phyloP scores from a whole-genome alignment of 305 asterid genomes.

The Fraxinus baroniana region DNA sequence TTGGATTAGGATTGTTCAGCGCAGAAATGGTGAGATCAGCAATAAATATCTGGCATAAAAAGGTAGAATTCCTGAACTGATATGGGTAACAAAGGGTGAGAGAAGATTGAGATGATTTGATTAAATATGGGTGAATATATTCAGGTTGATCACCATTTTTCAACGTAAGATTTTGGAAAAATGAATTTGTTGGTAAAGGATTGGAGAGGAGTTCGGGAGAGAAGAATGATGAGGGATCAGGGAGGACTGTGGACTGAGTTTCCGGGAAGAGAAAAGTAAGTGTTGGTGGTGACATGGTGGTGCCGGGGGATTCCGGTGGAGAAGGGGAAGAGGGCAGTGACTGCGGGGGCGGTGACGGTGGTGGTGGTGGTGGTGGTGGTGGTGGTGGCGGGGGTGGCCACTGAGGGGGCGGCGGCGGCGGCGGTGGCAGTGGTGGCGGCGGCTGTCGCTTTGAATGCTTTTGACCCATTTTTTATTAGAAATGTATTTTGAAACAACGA shows the following conservation, averaged over 20 bases:
- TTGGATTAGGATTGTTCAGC: conserved; percentile 42
- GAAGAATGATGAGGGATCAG: conserved; percentile 69
- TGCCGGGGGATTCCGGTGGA: conserved; percentile 21
- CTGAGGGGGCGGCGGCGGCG: too few species aligned
- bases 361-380: neutral
- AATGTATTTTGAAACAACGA: neutral
- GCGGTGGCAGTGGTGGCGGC: too few species aligned
- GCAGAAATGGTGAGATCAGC: conserved; percentile 59
- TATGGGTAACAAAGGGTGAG: conserved; percentile 65
- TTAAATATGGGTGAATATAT: conserved; percentile 67
- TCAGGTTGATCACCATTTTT: conserved; percentile 84
- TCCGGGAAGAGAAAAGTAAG: conserved; percentile 56
- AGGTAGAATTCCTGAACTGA: conserved; percentile 43
- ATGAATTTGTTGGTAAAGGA: conserved; percentile 80
- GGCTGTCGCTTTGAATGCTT: too few species aligned
- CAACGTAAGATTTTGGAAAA: conserved; percentile 68
- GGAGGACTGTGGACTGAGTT: conserved; percentile 62
- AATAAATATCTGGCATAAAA: conserved; percentile 57
- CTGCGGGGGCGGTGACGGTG: neutral
- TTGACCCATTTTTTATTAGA: neutral
- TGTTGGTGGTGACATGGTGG: conserved; percentile 25
- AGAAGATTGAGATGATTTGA: conserved; percentile 55
- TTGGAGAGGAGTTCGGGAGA: conserved; percentile 54
- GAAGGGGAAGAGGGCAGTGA: neutral
- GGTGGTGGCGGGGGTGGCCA: too few species aligned